Conservation (phyloP, 148 eudicot species). For the Rhododendron ferrugineum region DNA sequence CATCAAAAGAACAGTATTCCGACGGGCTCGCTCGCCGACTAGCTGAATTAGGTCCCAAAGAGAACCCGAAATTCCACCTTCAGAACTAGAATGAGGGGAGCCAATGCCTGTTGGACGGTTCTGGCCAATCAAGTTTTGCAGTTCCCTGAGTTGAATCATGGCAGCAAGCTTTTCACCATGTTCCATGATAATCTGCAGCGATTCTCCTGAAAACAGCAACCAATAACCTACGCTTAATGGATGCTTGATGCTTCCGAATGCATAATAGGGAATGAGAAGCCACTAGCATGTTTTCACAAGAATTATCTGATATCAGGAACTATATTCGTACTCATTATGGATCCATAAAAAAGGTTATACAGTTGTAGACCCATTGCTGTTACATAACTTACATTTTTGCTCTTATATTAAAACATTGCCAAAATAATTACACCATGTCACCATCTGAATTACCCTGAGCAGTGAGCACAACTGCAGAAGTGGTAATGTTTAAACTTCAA, state of each 20-base stretch:
- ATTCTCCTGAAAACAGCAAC: conserved; percentile 47
- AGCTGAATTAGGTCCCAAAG: conserved; percentile 93
- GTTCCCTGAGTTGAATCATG: conserved; percentile 83
- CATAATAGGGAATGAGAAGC: neutral
- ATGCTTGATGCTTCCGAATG: neutral
- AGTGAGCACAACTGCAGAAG: neutral
- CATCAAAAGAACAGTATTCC: conserved; percentile 87
- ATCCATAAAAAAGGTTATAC: neutral
- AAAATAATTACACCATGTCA: neutral
- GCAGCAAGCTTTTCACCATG: conserved; percentile 93
- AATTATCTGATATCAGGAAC: neutral
- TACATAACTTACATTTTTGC: neutral
- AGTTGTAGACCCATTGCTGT: neutral
- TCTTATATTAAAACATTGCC: neutral
- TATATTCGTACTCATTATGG: neutral
- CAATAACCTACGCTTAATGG: neutral
- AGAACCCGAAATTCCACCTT: conserved; percentile 58
- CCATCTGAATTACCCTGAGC: neutral
- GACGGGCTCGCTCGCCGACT: conserved; percentile 87
- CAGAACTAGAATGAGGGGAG: conserved; percentile 37
- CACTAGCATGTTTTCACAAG: neutral
- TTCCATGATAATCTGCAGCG: conserved; percentile 85
- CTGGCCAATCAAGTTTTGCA: conserved; percentile 69
- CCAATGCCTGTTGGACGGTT: conserved; percentile 36
- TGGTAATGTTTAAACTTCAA: neutral